Conservation (phyloP, 202 grass and related monocot genomes). For the Musa balbisiana region DNA sequence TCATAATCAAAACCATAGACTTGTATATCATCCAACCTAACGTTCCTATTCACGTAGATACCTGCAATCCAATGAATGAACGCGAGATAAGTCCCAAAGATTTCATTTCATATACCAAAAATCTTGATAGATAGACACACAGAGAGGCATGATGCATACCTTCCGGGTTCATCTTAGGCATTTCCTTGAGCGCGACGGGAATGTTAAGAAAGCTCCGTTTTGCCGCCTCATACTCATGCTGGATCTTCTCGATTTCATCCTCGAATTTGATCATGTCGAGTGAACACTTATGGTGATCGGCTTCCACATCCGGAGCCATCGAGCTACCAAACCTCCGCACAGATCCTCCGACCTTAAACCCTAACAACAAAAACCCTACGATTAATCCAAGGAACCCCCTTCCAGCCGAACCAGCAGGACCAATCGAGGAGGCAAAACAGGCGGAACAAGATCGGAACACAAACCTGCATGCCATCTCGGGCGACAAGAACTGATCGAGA, state of each 20-base stretch:
- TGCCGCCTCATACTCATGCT: constrained; percentile 63
- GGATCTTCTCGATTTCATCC: constrained; percentile 81
- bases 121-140: not conserved
- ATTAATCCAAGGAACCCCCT: not conserved
- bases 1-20: constrained; percentile 97
- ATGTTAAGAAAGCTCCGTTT: constrained; percentile 85
- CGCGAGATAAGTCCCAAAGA: not conserved
- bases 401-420: not conserved
- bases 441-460: not conserved
- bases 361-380: not conserved
- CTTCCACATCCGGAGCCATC: not conserved
- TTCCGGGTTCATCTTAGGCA: constrained; percentile 84
- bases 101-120: not conserved
- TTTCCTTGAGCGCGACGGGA: constrained; percentile 63
- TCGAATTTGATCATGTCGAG: constrained; percentile 26
- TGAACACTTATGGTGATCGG: not conserved
- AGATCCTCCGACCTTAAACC: not conserved
- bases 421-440: not conserved
- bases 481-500: constrained; percentile 14
- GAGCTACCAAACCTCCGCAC: not conserved
- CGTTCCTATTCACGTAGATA: constrained; percentile 87
- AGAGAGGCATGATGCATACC: not conserved
- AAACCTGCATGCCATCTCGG: constrained; percentile 17
- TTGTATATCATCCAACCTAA: constrained; percentile 69
- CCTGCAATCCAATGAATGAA: constrained; percentile 27